These are phyloP conservation scores for Boletus pseudo-olivaceus DNA, from an alignment of 768 basidiomycete species.

Conservation along the genomic window DNA sequence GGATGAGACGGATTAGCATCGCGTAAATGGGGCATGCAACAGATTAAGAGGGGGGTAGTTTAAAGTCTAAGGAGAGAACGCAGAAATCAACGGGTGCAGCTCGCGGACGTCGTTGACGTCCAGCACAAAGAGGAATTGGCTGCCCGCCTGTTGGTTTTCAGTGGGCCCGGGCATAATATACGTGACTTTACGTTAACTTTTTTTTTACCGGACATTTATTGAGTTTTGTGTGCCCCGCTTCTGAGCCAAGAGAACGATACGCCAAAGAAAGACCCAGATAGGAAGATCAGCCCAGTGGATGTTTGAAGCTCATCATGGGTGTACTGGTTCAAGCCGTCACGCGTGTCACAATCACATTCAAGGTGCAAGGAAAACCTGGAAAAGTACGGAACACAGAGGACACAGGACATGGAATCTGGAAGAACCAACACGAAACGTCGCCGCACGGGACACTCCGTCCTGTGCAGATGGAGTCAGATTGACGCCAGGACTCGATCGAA, in stretches of 20 bases:
- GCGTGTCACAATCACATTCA: neutral
- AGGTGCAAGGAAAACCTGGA: neutral
- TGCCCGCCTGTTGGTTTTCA: conserved; percentile 28
- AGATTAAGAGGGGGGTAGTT: conserved; percentile 26
- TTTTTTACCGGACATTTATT: conserved; percentile 10
- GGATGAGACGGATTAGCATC: conserved; percentile 60
- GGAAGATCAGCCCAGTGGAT: neutral
- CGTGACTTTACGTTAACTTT: conserved; percentile 31
- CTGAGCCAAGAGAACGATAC: neutral
- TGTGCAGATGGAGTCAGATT: conserved; percentile 7
- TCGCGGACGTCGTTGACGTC: conserved; percentile 29
- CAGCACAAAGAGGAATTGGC: conserved; percentile 21
- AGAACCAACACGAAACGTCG: neutral
- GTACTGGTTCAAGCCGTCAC: neutral
- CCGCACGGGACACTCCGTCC: neutral
- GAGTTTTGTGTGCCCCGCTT: conserved; percentile 3
- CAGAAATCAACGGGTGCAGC: conserved; percentile 3
- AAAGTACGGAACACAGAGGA: neutral
- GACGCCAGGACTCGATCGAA: conserved; percentile 5
- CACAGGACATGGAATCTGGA: conserved; percentile 14
- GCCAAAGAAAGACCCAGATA: neutral
- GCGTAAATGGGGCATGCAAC: conserved; percentile 2
- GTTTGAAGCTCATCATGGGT: neutral
- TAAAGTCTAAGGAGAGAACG: conserved; percentile 19
- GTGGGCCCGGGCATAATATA: conserved; percentile 13